A percentile compares a stretch with the other conserved stretches of the same genome.
These are phyloP conservation scores for Sphagnum fallax DNA, from an alignment of 228 moss, liverwort and hornwort species.

Conservation along the genomic window DNA sequence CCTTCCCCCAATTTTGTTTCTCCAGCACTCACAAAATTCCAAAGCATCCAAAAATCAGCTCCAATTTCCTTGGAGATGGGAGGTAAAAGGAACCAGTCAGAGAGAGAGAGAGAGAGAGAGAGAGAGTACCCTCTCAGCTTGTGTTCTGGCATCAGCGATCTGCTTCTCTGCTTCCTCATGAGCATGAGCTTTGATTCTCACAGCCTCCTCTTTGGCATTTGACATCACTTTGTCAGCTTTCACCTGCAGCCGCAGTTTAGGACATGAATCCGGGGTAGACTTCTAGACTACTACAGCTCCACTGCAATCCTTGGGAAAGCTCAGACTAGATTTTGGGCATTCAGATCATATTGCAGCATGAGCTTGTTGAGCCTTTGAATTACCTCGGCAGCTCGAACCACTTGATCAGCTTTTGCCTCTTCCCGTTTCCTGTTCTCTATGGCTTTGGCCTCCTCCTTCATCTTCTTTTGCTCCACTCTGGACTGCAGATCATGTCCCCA, in stretches of 20 bases:
- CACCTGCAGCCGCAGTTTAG: slow-evolving; percentile 26
- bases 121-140: slow-evolving; percentile 30
- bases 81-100: too few species aligned
- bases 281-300: not conserved
- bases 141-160: slow-evolving; percentile 33
- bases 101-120: too few species aligned
- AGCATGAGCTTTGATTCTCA: slow-evolving; percentile 35
- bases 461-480: slow-evolving; percentile 49
- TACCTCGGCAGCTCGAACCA: slow-evolving; percentile 57
- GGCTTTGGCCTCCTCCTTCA: slow-evolving; percentile 66
- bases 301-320: not conserved
- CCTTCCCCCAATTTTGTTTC: too few species aligned
- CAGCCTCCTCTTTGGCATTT: slow-evolving; percentile 63
- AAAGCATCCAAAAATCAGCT: too few species aligned
- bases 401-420: slow-evolving; percentile 58
- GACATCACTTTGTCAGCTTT: slow-evolving; percentile 65
- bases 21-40: too few species aligned
- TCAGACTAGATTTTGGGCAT: not conserved
- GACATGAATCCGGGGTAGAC: not conserved
- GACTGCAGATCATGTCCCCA: slow-evolving; percentile 23
- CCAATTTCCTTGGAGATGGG: too few species aligned
- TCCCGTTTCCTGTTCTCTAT: slow-evolving; percentile 64
- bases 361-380: not conserved
- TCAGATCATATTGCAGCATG: not conserved
- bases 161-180: slow-evolving; percentile 36